Percentiles rank a stretch among this genome's conserved stretches.
Conservation (phyloP, 2,329 filamentous ascomycete genomes). For the Waltergamsia citrina region DNA sequence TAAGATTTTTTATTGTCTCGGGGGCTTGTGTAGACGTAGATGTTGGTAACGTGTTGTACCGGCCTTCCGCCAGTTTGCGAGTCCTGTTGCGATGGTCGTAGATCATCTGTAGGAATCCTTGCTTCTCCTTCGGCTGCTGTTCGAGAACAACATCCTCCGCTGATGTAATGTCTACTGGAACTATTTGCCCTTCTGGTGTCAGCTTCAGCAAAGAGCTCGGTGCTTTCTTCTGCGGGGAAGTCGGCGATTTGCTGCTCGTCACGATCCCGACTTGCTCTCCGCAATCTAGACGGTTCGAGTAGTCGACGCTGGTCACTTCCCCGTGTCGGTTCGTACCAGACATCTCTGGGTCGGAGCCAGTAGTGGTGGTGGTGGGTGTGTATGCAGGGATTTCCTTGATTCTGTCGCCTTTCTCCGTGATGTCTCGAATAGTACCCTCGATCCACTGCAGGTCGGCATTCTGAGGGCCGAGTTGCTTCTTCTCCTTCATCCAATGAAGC, state of each 20-base stretch:
- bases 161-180: conserved; percentile 2
- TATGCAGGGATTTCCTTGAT: conserved; percentile 28
- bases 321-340: conserved; percentile 10
- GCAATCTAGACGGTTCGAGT: neutral
- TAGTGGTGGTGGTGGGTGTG: conserved; percentile 56
- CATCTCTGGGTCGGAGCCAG: conserved; percentile 32
- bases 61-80: neutral
- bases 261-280: neutral
- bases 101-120: neutral
- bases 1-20: conserved; percentile 1
- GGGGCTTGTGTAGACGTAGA: conserved; percentile 12
- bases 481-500: neutral
- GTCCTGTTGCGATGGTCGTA: conserved; percentile 2
- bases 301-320: neutral
- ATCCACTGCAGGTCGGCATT: conserved; percentile 9
- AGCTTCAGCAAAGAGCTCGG: conserved; percentile 4
- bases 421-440: conserved; percentile 11
- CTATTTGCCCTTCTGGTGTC: neutral
- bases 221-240: neutral
- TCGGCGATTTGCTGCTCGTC: neutral
- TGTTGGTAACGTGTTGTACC: conserved; percentile 14
- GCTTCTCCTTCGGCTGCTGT: conserved; percentile 3
- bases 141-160: neutral
- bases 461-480: neutral
- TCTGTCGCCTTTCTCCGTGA: conserved; percentile 11